Conservation (phyloP, 176 grass and related monocot species). For the Hsuehochloa calcarea region DNA sequence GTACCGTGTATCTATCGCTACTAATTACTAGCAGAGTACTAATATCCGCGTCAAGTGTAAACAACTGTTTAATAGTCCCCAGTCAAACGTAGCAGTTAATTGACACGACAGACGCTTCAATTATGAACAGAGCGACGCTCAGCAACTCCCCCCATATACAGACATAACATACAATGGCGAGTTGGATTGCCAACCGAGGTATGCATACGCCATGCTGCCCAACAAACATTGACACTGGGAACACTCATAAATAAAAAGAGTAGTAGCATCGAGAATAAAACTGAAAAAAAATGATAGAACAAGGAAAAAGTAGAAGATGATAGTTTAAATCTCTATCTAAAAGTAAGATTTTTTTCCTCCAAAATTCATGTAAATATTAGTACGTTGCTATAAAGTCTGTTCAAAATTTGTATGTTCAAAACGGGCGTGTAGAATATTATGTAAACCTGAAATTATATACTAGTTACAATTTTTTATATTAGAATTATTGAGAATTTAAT, state of each 20-base stretch:
- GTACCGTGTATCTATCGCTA: too few species aligned
- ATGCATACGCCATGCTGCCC: not conserved
- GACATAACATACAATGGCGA: not conserved
- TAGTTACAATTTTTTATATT: not conserved
- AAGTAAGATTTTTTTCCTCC: not conserved
- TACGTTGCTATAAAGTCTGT: accelerated
- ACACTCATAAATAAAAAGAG: not conserved
- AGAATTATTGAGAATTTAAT: too few species aligned
- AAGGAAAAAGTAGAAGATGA: not conserved
- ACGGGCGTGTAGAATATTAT: not conserved
- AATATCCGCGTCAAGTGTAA: not conserved
- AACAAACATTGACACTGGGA: not conserved
- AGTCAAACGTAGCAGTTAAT: not conserved
- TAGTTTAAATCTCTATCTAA: not conserved
- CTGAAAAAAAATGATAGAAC: not conserved
- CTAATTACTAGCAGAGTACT: too few species aligned
- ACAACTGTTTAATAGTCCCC: not conserved
- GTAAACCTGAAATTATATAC: not conserved
- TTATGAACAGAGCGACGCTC: not conserved
- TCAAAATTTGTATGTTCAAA: not conserved
- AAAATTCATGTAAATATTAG: not conserved
- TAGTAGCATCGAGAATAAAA: not conserved
- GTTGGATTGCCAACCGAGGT: constrained; percentile 1
- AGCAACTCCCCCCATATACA: not conserved
- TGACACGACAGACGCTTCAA: not conserved